phyloP scores from a whole-genome alignment of 768 basidiomycete species.

The Tulasnella sp. region DNA sequence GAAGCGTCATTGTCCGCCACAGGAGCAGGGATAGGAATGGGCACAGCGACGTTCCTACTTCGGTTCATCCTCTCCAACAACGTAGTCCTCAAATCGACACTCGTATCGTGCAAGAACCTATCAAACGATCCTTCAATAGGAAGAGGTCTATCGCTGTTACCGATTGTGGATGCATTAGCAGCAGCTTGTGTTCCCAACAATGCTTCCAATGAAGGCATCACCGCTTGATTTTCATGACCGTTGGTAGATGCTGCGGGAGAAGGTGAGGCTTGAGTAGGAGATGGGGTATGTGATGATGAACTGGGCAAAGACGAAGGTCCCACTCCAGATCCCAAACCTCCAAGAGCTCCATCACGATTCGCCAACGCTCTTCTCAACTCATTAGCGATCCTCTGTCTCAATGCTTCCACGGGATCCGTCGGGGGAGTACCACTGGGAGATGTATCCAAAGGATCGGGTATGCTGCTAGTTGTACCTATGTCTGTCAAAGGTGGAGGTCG shows the following conservation, averaged over 20 bases:
- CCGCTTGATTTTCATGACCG: too few species aligned
- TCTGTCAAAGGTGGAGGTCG: neutral
- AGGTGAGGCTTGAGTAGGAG: too few species aligned
- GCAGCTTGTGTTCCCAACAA: neutral
- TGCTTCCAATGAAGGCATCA: neutral
- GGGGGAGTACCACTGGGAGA: neutral
- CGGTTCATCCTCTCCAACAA: conserved; percentile 31
- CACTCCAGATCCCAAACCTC: too few species aligned
- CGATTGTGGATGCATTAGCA: neutral
- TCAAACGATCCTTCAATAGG: conserved; percentile 37
- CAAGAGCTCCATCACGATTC: conserved; percentile 2
- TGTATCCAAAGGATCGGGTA: neutral
- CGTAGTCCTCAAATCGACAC: conserved; percentile 54
- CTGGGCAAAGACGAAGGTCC: too few species aligned
- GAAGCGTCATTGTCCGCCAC: neutral
- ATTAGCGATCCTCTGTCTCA: conserved; percentile 10
- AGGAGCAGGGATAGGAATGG: neutral
- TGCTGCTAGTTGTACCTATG: neutral
- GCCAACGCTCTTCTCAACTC: conserved; percentile 13
- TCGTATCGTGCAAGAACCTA: conserved; percentile 65
- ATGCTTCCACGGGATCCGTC: conserved; percentile 5
- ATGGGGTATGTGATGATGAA: too few species aligned
- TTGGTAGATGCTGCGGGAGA: neutral
- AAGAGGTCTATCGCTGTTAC: neutral
- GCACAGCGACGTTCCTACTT: neutral